phyloP scores from a whole-genome alignment of 73 alveolate species.

The Tetrahymena thermophila region DNA sequence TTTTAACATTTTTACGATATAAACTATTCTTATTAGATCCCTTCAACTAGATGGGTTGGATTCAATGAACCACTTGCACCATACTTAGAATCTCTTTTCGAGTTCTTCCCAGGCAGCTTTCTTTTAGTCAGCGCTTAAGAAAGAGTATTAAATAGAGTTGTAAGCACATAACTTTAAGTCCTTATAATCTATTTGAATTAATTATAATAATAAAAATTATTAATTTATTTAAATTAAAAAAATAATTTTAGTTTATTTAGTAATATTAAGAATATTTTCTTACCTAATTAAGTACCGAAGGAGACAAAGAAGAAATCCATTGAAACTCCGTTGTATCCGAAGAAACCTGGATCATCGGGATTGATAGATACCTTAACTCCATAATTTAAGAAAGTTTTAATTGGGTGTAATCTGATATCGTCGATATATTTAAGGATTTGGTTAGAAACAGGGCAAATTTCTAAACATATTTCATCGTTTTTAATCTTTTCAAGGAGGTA shows the following conservation, averaged over 20 bases:
- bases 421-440: constrained; percentile 35
- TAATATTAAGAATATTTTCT: not conserved
- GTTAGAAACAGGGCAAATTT: constrained; percentile 43
- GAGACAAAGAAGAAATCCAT: constrained; percentile 35
- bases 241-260: not conserved
- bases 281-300: not conserved
- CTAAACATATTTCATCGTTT: constrained; percentile 4
- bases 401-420: constrained; percentile 61
- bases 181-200: not conserved
- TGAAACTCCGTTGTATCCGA: constrained; percentile 53
- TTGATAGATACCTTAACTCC: constrained; percentile 54
- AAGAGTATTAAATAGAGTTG: not conserved
- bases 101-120: not conserved
- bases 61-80: not conserved
- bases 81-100: not conserved
- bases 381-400: constrained; percentile 23
- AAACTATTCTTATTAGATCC: not conserved
- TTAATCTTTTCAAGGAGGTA: not conserved
- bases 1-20: too few relatives aligned
- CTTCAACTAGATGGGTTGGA: not conserved
- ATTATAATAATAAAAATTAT: not conserved
- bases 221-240: not conserved
- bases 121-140: not conserved
- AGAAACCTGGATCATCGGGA: constrained; percentile 67
- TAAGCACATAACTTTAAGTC: not conserved